Conservation (phyloP, 371 early-diverging fungal species). For the Rhizopus arrhizus region DNA sequence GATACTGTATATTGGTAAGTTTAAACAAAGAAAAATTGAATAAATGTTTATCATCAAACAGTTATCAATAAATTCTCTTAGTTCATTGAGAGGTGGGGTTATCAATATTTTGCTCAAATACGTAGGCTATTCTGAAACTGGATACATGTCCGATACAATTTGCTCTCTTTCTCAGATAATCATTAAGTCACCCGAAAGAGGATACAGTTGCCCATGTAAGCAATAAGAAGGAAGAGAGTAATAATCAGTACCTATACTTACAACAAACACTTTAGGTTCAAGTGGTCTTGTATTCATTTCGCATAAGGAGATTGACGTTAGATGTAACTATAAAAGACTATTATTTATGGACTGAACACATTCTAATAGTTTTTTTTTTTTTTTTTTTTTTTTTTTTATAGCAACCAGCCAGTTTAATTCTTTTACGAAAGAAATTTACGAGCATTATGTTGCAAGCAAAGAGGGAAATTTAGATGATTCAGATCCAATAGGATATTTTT, state of each 20-base stretch:
- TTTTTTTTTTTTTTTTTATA: background rate
- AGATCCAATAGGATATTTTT: slow-evolving; percentile 30
- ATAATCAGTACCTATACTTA: background rate
- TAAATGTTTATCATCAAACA: background rate
- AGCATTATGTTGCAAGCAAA: slow-evolving; percentile 10
- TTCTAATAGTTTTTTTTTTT: background rate
- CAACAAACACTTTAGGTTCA: slow-evolving; percentile 18
- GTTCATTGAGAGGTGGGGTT: slow-evolving; percentile 28
- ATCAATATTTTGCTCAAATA: slow-evolving; percentile 28
- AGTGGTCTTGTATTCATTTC: slow-evolving; percentile 32
- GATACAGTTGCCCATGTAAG: slow-evolving; percentile 14
- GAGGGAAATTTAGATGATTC: slow-evolving; percentile 14
- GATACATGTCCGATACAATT: slow-evolving; percentile 14
- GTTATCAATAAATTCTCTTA: background rate
- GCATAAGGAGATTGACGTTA: slow-evolving; percentile 18
- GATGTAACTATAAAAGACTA: slow-evolving; percentile 10
- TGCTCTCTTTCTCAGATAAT: slow-evolving; percentile 25
- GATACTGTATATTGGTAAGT: slow-evolving; percentile 31
- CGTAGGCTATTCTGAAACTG: slow-evolving; percentile 21
- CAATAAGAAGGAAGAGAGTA: background rate
- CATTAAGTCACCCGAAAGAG: slow-evolving; percentile 24
- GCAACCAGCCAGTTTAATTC: slow-evolving; percentile 22
- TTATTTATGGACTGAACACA: background rate
- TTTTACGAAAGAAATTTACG: slow-evolving; percentile 25
- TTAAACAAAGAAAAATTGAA: background rate